Conservation (phyloP, 2,329 filamentous ascomycete species). For the Dactylonectria estremocensis region DNA sequence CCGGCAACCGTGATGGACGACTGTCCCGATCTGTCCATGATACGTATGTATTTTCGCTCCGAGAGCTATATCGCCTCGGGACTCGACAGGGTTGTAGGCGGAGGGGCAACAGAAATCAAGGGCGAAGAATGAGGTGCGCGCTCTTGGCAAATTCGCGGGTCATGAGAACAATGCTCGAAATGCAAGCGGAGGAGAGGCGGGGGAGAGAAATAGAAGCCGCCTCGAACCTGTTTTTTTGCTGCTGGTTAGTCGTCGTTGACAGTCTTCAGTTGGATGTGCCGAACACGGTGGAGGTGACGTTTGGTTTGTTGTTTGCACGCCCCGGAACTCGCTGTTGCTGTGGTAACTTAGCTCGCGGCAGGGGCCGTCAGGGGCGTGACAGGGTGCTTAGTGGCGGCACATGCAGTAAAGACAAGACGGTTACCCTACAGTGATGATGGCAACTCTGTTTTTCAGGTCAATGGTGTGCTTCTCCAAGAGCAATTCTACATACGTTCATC, state of each 20-base stretch:
- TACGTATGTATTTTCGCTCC: constrained; percentile 30
- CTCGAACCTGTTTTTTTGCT: constrained; percentile 15
- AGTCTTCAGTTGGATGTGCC: constrained; percentile 31
- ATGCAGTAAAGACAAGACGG: not conserved
- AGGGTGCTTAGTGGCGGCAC: constrained; percentile 1
- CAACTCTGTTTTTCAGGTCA: not conserved
- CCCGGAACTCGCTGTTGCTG: constrained; percentile 39
- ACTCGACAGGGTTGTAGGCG: constrained; percentile 5
- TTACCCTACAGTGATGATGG: not conserved
- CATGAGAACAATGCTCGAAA: constrained; percentile 44
- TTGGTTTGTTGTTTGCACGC: constrained; percentile 42
- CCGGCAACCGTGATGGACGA: constrained; percentile 74
- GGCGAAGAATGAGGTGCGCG: constrained; percentile 37
- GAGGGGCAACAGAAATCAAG: constrained; percentile 35
- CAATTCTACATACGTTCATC: not conserved
- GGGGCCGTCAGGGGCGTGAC: constrained; percentile 35
- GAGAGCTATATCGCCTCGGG: constrained; percentile 15
- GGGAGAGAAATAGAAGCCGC: constrained; percentile 20
- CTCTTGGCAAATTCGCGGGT: constrained; percentile 30
- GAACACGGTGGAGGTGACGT: constrained; percentile 46
- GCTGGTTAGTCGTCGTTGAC: constrained; percentile 35
- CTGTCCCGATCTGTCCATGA: constrained; percentile 50
- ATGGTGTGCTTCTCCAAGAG: not conserved
- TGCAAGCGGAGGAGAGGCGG: constrained; percentile 3
- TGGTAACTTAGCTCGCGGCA: constrained; percentile 36